These are phyloP conservation scores for Ilex aquifolium DNA, from an alignment of 257 asterid species.

Conservation along the genomic window DNA sequence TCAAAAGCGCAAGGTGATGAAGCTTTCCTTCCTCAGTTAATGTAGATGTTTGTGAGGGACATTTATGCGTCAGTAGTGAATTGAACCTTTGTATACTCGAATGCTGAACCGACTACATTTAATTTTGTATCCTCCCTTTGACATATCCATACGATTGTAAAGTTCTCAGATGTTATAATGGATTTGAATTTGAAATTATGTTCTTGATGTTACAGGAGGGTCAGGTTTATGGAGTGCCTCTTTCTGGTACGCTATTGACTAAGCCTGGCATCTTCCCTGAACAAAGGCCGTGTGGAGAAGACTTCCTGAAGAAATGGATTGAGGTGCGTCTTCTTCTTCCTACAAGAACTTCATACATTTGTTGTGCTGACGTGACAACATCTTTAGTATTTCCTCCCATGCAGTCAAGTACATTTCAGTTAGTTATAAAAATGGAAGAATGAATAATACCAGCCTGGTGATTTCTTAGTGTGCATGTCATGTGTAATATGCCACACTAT, in stretches of 20 bases:
- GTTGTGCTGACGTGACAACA: constrained; percentile 8
- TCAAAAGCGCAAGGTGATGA: constrained; percentile 83
- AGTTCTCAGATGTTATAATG: constrained; percentile 1
- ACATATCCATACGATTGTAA: not conserved
- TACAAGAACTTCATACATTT: constrained; percentile 16
- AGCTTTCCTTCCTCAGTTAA: constrained; percentile 22
- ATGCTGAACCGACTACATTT: constrained; percentile 6
- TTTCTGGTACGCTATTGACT: constrained; percentile 68
- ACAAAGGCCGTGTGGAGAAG: constrained; percentile 91
- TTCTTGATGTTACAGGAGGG: constrained; percentile 65
- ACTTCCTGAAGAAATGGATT: constrained; percentile 91
- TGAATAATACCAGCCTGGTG: too few species aligned
- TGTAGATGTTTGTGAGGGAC: constrained; percentile 8
- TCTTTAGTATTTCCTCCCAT: too few species aligned
- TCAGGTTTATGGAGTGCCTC: constrained; percentile 96
- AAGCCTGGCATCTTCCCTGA: constrained; percentile 84
- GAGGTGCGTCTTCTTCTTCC: constrained; percentile 56
- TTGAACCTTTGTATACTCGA: constrained; percentile 1
- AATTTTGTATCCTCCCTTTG: constrained; percentile 2
- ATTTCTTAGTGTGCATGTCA: too few species aligned
- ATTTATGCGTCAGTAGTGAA: constrained; percentile 5
- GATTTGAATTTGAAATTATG: constrained; percentile 10
- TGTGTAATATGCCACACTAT: too few species aligned
- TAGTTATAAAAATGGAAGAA: too few species aligned
- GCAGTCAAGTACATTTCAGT: too few species aligned